Evolutionary conservation across 2,329 filamentous ascomycete species (phyloP), one percentile per base, ranked within the genome.

Genomic region (Berkeleyomyces basicola): DNA sequence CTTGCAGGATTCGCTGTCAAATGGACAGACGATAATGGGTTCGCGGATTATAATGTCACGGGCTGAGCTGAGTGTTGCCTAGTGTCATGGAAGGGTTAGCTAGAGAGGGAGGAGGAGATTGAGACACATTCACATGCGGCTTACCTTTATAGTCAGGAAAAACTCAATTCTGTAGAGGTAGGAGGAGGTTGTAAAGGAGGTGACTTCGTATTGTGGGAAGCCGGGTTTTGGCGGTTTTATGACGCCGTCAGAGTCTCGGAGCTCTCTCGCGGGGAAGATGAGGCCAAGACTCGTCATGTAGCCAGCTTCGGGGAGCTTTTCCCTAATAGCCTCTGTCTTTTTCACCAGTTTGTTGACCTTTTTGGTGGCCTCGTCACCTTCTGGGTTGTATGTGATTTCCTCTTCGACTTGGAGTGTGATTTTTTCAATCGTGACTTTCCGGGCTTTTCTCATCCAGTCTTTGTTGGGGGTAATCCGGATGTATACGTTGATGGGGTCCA

Each of bases 81-180:
- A 9, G 23, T 7, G 43, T 23, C 33, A 44, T 43, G 37, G 7
- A 91, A 86, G 46, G 91, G 92, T 92, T 97, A 68, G 7, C 43
- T 7, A 33, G 42, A 10, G 44, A 59, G 69, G 67, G 36, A 61
- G 59, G 43, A n/a, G n/a, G 33, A 49, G 3, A 46, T 46, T 44
- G 11, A 46, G 51, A 55, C 33, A 10, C 11, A 4, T n/a, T 7
- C 3, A 16, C 11, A n/a, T 14, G 7, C 43, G 33, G 63, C 71
- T 23, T 78, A 96, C 92, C 83, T 96, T 96, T 66, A 97, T 89
- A 61, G 84, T 90, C 62, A 97, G 76, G 72, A 92, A 99, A 71
- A 96, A 99, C 74, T 99, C 92, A 71, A 99, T 96, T 74, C 96
- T 97, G 78, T 99, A 99, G 11, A 99, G 80, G 43, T 87, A 92